Base-by-base conservation (phyloP, 2,329 filamentous ascomycete genomes). In the Cytospora piceae region DNA sequence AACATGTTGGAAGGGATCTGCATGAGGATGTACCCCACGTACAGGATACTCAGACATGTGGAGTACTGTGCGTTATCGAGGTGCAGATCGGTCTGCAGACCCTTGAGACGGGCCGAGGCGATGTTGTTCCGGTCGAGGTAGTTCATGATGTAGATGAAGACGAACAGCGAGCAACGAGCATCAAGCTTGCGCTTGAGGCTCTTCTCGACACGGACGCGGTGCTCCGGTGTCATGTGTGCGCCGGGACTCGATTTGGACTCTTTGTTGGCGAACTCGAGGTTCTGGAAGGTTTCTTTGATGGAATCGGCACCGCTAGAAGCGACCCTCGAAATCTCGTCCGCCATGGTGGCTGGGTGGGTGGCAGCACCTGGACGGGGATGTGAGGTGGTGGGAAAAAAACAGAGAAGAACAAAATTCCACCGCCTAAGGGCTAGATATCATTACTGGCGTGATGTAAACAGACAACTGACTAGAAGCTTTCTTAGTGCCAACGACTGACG, bases 101-200 rank as follows among this genome's bases (percentile, higher is more conserved):
- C 88, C 72, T 87, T 85, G 61, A 91, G 80, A 27, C 85, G 82
- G 1, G 89, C 89, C 0, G 87, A 83, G 2, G 87, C 87, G 68
- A 91, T 90, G 74, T 90, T 89, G 74, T 89, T 89, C 42, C 87
- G 80, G 71, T 90, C 87, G 34, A 88, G 80, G 75, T 91, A 93
- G 77, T 93, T 92, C 76, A 90, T 82, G 74, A 93, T 91, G 72
- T 92, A 93, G 79, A 93, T 90, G 69, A 92, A 74, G 57, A 93
- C 85, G 65, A 93, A 85, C 70, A 90, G 85, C 79, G 74, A 88
- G 79, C 75, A 93, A 67, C 90, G 83, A 24, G 83, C 71, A 73
- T 93, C 91, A 63, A 93, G 87, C 78, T 92, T 93, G 70, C 87
- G 84, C 74, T 87, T 83, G 71, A 94, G 77, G 42, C 80, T 82